phyloP scores from a whole-genome alignment of 2,329 filamentous ascomycete species.

The Fusarium mexicanum region DNA sequence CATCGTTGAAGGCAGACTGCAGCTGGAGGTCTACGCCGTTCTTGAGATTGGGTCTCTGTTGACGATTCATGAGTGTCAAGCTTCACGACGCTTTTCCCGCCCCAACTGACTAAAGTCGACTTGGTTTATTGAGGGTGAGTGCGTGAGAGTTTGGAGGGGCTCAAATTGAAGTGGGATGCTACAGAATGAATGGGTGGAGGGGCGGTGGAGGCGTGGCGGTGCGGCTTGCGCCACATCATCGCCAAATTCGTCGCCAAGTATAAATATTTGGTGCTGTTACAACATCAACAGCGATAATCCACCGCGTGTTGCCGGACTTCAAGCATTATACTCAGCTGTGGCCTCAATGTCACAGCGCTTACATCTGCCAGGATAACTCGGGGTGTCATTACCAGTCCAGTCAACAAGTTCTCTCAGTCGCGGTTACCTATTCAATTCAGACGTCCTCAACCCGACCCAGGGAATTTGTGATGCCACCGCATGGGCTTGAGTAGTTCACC shows the following conservation, averaged over 20 bases:
- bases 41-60: constrained; percentile 53
- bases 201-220: constrained; percentile 19
- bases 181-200: constrained; percentile 22
- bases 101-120: constrained; percentile 17
- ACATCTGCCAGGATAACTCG: neutral
- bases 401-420: neutral
- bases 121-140: constrained; percentile 22
- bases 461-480: neutral
- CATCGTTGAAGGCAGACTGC: constrained; percentile 63
- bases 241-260: neutral
- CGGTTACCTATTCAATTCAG: neutral
- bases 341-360: neutral
- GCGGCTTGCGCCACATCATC: constrained; percentile 6
- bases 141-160: constrained; percentile 37
- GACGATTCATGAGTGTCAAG: constrained; percentile 46
- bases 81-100: constrained; percentile 12
- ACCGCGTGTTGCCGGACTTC: neutral
- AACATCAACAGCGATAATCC: neutral
- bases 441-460: neutral
- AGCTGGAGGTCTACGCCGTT: constrained; percentile 64
- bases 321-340: neutral
- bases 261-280: too few species aligned
- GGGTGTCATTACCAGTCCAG: neutral
- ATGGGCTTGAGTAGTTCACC: neutral
- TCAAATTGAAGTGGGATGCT: constrained; percentile 37